These are phyloP conservation scores for Lathyrus aphaca DNA, from an alignment of 306 rosid genomes.

Conservation along the genomic window DNA sequence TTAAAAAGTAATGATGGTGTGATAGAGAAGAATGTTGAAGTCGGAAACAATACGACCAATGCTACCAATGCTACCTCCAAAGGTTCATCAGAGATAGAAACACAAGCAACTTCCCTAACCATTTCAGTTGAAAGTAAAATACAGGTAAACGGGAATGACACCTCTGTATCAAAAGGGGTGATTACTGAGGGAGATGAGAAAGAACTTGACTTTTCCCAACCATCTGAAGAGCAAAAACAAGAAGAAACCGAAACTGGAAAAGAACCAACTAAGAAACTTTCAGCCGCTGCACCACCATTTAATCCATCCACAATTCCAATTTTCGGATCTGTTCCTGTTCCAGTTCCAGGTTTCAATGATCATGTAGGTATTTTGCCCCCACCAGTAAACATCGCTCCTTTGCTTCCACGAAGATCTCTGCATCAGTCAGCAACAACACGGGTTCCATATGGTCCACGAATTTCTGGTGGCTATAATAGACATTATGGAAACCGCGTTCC, in stretches of 20 bases:
- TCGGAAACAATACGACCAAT: slow-evolving; percentile 36
- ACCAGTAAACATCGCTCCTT: slow-evolving; percentile 86
- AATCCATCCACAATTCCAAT: slow-evolving; percentile 84
- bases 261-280: slow-evolving; percentile 90
- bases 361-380: slow-evolving; percentile 93
- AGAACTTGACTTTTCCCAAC: slow-evolving; percentile 39
- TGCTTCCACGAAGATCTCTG: slow-evolving; percentile 91
- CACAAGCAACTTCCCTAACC: slow-evolving; percentile 33
- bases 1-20: slow-evolving; percentile 37
- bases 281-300: slow-evolving; percentile 97
- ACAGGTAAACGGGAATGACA: slow-evolving; percentile 40
- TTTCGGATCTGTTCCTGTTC: slow-evolving; percentile 78
- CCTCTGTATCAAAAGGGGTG: slow-evolving; percentile 35
- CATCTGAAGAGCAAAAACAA: slow-evolving; percentile 66
- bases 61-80: slow-evolving; percentile 31
- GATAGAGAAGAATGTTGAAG: slow-evolving; percentile 48
- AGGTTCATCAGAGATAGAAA: slow-evolving; percentile 44
- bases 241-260: slow-evolving; percentile 73
- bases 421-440: slow-evolving; percentile 97
- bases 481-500: slow-evolving; percentile 72
- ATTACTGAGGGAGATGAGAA: slow-evolving; percentile 49
- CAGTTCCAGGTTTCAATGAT: slow-evolving; percentile 69
- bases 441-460: slow-evolving; percentile 95
- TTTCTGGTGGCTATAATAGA: slow-evolving; percentile 87
- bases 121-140: slow-evolving; percentile 45